Evolutionary conservation across 495 filamentous ascomycete genomes (phyloP).

Genomic region (Aspergillus sclerotioniger): DNA sequence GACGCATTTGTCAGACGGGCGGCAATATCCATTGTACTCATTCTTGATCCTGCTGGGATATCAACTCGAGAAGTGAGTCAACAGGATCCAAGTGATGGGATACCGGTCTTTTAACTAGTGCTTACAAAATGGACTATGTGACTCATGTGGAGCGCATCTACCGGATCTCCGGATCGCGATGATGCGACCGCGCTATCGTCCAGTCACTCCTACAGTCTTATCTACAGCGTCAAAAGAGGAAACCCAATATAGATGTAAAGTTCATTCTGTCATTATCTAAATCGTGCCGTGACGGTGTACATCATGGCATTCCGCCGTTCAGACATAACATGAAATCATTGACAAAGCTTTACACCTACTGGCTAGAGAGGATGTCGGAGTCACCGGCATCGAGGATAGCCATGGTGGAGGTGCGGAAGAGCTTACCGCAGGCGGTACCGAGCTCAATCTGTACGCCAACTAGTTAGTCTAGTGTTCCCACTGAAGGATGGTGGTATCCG

Average conservation of each 20-base stretch:
- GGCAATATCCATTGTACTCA: no score
- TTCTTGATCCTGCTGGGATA: neutral
- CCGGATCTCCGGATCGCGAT: neutral
- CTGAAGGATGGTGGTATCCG: neutral
- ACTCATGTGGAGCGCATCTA: neutral
- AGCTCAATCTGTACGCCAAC: slow-evolving; percentile 77
- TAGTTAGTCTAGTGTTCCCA: slow-evolving; percentile 10
- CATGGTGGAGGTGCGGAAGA: slow-evolving; percentile 84
- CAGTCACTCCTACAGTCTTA: neutral
- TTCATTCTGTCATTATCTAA: slow-evolving; percentile 29
- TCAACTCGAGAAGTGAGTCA: neutral
- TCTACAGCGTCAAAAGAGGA: neutral
- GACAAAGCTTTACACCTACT: slow-evolving; percentile 21
- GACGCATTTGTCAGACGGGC: slow-evolving; percentile 24
- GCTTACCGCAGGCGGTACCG: slow-evolving; percentile 89
- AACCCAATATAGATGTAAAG: slow-evolving; percentile 8
- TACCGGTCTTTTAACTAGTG: neutral
- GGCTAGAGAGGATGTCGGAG: slow-evolving; percentile 85
- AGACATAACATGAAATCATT: slow-evolving; percentile 25
- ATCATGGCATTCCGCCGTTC: slow-evolving; percentile 14
- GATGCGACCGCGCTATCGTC: neutral
- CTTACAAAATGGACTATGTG: neutral
- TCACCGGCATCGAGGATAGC: slow-evolving; percentile 95
- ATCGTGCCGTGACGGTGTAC: slow-evolving; percentile 10
- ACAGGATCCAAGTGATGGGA: neutral